Evolutionary conservation across 257 asterid species (phyloP).

Genomic region (Lithospermum erythrorhizon): DNA sequence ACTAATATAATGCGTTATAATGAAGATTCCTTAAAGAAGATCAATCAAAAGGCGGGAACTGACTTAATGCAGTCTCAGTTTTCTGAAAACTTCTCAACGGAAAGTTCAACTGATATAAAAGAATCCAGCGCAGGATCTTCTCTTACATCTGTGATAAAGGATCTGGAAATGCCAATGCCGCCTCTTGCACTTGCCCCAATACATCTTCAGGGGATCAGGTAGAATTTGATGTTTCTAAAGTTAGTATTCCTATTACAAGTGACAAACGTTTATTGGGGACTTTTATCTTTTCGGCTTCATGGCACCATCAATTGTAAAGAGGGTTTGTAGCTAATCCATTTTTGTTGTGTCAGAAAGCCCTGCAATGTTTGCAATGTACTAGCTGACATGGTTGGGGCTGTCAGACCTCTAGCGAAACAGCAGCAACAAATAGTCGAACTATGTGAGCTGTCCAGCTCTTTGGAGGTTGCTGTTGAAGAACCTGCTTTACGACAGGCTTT

Average conservation of each 20-base stretch:
- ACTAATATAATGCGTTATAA: slow-evolving; percentile 65
- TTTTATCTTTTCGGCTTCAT: background rate
- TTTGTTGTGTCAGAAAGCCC: slow-evolving; percentile 36
- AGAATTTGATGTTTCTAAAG: slow-evolving; percentile 8
- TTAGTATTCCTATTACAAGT: no score
- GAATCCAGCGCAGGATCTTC: slow-evolving; percentile 32
- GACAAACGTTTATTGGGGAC: background rate
- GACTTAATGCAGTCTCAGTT: slow-evolving; percentile 28
- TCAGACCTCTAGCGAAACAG: slow-evolving; percentile 62
- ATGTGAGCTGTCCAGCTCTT: slow-evolving; percentile 46
- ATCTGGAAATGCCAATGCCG: slow-evolving; percentile 88
- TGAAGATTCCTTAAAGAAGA: slow-evolving; percentile 50
- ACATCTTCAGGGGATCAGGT: slow-evolving; percentile 58
- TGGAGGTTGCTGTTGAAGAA: slow-evolving; percentile 74
- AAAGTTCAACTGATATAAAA: slow-evolving; percentile 18
- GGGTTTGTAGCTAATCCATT: background rate
- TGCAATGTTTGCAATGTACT: slow-evolving; percentile 58
- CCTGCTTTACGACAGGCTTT: slow-evolving; percentile 89
- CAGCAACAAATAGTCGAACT: slow-evolving; percentile 57
- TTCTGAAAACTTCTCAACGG: slow-evolving; percentile 22
- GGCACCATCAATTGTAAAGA: background rate
- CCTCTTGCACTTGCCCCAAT: slow-evolving; percentile 84
- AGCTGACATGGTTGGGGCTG: slow-evolving; percentile 70
- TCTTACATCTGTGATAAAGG: slow-evolving; percentile 36
- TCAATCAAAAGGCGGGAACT: slow-evolving; percentile 32